Evolutionary conservation across 2,329 filamentous ascomycete genomes (phyloP).

Genomic region (Pseudogymnoascus sp.): DNA sequence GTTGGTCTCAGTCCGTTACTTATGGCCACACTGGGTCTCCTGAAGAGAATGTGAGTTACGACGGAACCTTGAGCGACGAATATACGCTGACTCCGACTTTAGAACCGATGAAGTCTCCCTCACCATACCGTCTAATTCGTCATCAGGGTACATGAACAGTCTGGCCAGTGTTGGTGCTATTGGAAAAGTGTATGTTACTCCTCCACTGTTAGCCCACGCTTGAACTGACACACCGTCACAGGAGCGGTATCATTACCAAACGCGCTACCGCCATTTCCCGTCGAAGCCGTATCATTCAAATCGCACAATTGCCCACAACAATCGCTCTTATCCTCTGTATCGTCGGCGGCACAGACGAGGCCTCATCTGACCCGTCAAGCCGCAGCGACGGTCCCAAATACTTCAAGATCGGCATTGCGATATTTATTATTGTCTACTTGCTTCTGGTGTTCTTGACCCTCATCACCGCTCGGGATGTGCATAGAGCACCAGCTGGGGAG

Average conservation of each 20-base stretch:
- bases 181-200: not conserved
- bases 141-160: not conserved
- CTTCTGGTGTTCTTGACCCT: slow-evolving; percentile 19
- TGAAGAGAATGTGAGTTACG: slow-evolving; percentile 24
- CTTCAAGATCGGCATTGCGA: slow-evolving; percentile 22
- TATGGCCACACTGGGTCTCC: slow-evolving; percentile 22
- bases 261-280: slow-evolving; percentile 20
- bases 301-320: slow-evolving; percentile 23
- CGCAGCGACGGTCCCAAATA: slow-evolving; percentile 19
- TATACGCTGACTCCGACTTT: slow-evolving; percentile 4
- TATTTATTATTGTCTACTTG: slow-evolving; percentile 27
- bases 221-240: not conserved
- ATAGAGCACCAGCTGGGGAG: slow-evolving; percentile 25
- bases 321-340: slow-evolving; percentile 27
- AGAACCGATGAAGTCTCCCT: slow-evolving; percentile 21
- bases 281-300: slow-evolving; percentile 23
- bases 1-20: slow-evolving; percentile 25
- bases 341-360: slow-evolving; percentile 23
- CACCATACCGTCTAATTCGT: slow-evolving; percentile 14
- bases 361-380: slow-evolving; percentile 15
- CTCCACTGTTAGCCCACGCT: not conserved
- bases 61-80: not conserved
- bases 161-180: not conserved
- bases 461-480: slow-evolving; percentile 21
- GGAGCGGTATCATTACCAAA: slow-evolving; percentile 16